These are phyloP conservation scores for Alternaria sp. DNA, from an alignment of 2,329 filamentous ascomycete species.

Conservation along the genomic window DNA sequence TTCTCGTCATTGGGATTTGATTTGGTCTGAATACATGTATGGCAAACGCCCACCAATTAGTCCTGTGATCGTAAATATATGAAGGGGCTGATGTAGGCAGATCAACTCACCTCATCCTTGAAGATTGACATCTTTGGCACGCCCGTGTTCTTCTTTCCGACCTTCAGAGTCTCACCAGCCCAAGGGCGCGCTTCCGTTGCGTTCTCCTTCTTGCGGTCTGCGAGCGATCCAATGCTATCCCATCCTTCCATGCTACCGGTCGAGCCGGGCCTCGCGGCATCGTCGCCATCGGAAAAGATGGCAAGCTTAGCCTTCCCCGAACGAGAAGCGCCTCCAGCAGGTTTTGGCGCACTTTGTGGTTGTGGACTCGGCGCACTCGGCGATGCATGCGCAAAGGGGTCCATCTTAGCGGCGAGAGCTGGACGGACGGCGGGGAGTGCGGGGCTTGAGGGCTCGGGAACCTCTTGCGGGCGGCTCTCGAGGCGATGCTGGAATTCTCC, in stretches of 20 bases:
- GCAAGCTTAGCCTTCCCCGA: conserved; percentile 80
- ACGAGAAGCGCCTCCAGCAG: conserved; percentile 62
- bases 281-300: conserved; percentile 83
- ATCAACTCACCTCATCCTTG: conserved; percentile 86
- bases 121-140: conserved; percentile 88
- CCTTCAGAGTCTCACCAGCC: conserved; percentile 89
- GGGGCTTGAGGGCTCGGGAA: conserved; percentile 77
- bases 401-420: conserved; percentile 82
- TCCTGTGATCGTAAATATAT: conserved; percentile 66
- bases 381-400: conserved; percentile 70
- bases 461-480: conserved; percentile 68
- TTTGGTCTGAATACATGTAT: conserved; percentile 60
- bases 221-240: conserved; percentile 88
- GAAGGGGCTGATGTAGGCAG: conserved; percentile 45
- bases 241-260: conserved; percentile 73
- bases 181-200: conserved; percentile 83
- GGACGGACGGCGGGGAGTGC: conserved; percentile 83
- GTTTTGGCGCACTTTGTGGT: conserved; percentile 55
- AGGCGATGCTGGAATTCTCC: conserved; percentile 86
- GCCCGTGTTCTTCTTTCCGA: conserved; percentile 78
- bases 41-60: conserved; percentile 73
- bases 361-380: conserved; percentile 69
- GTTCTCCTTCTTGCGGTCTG: conserved; percentile 95
- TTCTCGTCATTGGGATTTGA: conserved; percentile 45
- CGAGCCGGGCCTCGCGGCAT: conserved; percentile 61